These are phyloP conservation scores for Terfezia boudieri DNA, from an alignment of 495 filamentous ascomycete species.

Conservation along the genomic window DNA sequence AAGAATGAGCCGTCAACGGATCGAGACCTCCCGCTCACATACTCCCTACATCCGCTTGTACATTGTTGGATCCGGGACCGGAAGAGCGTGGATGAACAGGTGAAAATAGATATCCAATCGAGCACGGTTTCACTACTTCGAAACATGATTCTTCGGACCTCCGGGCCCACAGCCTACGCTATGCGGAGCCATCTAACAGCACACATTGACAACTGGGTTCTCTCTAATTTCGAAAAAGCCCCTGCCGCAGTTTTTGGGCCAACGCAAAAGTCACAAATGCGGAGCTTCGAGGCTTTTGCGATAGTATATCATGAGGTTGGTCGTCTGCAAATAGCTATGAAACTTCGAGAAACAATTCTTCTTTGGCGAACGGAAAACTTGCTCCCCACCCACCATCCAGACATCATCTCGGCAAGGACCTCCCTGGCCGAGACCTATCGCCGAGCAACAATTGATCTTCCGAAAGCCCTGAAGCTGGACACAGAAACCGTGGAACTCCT, in stretches of 20 bases:
- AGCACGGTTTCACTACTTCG: no score
- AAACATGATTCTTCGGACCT: no score
- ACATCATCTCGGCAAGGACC: not conserved
- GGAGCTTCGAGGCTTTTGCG: not conserved
- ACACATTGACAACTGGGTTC: not conserved
- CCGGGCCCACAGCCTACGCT: not conserved
- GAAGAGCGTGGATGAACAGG: not conserved
- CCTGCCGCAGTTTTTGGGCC: no score
- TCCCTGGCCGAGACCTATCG: not conserved
- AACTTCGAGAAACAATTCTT: not conserved
- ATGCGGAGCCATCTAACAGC: not conserved
- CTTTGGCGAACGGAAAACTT: not conserved
- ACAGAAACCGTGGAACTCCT: not conserved
- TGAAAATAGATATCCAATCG: no score
- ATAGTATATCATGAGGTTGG: not conserved
- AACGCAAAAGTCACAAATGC: no score
- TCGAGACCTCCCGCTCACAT: not conserved
- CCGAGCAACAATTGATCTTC: not conserved
- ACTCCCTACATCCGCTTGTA: not conserved
- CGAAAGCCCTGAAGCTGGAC: not conserved
- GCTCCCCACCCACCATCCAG: not conserved
- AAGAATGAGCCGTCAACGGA: no score
- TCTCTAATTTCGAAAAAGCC: not conserved
- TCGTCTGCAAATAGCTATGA: not conserved
- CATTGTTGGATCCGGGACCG: not conserved